Conservation (phyloP, 305 asterid species). For the Withania somnifera region DNA sequence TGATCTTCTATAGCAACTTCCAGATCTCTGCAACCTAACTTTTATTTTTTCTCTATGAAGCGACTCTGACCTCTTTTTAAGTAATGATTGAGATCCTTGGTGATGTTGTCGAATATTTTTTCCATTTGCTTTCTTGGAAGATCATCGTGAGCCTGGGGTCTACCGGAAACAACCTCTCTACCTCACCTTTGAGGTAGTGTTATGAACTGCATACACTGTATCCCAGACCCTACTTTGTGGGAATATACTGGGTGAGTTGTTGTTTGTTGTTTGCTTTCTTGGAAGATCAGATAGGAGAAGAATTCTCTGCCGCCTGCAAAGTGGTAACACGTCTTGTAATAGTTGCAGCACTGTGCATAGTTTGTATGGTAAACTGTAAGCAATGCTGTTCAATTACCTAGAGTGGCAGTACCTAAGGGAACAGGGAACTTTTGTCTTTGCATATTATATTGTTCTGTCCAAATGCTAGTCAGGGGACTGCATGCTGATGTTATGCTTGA, state of each 20-base stretch:
- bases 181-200: too few species aligned
- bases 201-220: too few species aligned
- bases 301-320: constrained; percentile 72
- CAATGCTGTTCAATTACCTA: constrained; percentile 46
- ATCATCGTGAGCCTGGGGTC: too few species aligned
- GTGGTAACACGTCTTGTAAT: constrained; percentile 5
- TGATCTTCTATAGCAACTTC: not conserved
- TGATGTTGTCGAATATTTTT: constrained; percentile 54
- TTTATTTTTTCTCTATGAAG: not conserved
- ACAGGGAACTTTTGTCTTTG: constrained; percentile 32
- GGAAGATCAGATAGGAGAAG: constrained; percentile 92
- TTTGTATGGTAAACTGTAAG: not conserved
- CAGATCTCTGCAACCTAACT: not conserved
- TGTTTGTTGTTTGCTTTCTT: constrained; percentile 85
- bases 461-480: constrained; percentile 10
- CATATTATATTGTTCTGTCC: constrained; percentile 75
- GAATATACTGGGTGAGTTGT: too few species aligned
- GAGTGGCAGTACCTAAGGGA: constrained; percentile 88
- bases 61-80: constrained; percentile 62
- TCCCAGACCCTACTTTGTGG: too few species aligned
- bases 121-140: constrained; percentile 93
- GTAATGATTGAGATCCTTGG: constrained; percentile 80
- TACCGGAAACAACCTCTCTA: too few species aligned
- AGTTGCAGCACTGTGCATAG: constrained; percentile 4
- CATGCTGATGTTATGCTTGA: constrained; percentile 11